phyloP scores from a whole-genome alignment of 2,329 filamentous ascomycete species.

The Massarina eburnea region DNA sequence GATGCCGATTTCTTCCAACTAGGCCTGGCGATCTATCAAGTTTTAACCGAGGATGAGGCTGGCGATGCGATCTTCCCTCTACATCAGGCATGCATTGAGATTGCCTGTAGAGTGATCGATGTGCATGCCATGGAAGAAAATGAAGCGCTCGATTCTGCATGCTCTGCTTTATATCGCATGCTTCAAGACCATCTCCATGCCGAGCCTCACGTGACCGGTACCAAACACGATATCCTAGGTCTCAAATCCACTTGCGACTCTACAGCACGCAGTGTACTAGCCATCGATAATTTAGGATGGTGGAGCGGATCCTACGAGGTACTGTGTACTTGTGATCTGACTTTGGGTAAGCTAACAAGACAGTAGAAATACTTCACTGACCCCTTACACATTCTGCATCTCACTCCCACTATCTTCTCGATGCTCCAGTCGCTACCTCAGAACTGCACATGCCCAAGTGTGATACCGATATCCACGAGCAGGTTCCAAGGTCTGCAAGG shows the following conservation, averaged over 20 bases:
- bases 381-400: conserved; percentile 14
- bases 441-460: background rate
- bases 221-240: conserved; percentile 21
- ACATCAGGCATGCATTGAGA: conserved; percentile 26
- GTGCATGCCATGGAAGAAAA: conserved; percentile 10
- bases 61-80: conserved; percentile 24
- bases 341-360: background rate
- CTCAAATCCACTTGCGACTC: conserved; percentile 11
- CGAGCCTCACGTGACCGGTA: background rate
- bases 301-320: conserved; percentile 30
- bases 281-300: conserved; percentile 22
- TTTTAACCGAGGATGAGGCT: conserved; percentile 6
- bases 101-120: conserved; percentile 20
- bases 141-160: background rate
- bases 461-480: background rate
- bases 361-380: conserved; percentile 26
- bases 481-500: conserved; percentile 11
- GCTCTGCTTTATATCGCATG: background rate
- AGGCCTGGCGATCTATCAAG: conserved; percentile 8
- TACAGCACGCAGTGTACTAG: conserved; percentile 22
- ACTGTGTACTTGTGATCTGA: background rate
- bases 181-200: conserved; percentile 11
- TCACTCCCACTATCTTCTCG: conserved; percentile 11
- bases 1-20: conserved; percentile 20
- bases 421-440: background rate